phyloP scores from a whole-genome alignment of 2,329 filamentous ascomycete genomes.

The Beauveria medogensis region DNA sequence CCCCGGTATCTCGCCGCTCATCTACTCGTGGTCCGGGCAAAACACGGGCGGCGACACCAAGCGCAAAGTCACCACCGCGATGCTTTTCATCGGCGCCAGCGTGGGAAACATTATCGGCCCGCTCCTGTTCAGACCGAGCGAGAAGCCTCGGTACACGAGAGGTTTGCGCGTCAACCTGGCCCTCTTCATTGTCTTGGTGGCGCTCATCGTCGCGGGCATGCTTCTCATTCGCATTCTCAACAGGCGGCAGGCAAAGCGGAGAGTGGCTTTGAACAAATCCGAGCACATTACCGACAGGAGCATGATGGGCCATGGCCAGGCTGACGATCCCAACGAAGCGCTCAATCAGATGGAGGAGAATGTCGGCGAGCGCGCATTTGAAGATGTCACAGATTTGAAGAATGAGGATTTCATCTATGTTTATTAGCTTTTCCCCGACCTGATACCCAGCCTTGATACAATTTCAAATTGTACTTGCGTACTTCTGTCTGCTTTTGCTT shows the following conservation, averaged over 20 bases:
- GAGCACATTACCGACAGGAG: slow-evolving; percentile 45
- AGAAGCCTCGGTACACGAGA: slow-evolving; percentile 49
- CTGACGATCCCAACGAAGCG: slow-evolving; percentile 18
- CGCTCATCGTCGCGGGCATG: slow-evolving; percentile 32
- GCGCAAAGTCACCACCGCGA: slow-evolving; percentile 53
- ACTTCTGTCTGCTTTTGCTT: background rate
- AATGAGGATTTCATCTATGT: slow-evolving; percentile 58
- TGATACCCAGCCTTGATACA: background rate
- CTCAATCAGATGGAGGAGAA: slow-evolving; percentile 15
- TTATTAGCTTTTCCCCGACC: slow-evolving; percentile 18
- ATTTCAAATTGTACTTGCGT: background rate
- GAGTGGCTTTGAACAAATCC: slow-evolving; percentile 31
- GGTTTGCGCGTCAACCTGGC: slow-evolving; percentile 52
- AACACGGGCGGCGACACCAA: slow-evolving; percentile 61
- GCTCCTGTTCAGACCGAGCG: slow-evolving; percentile 47
- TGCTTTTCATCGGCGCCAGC: slow-evolving; percentile 53
- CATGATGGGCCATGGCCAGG: slow-evolving; percentile 35
- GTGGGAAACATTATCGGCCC: slow-evolving; percentile 59
- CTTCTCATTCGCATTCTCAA: slow-evolving; percentile 40
- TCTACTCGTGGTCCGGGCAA: slow-evolving; percentile 48
- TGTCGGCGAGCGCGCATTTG: slow-evolving; percentile 33
- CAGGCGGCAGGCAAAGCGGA: slow-evolving; percentile 31
- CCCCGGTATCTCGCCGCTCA: slow-evolving; percentile 45
- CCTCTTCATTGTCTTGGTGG: slow-evolving; percentile 48
- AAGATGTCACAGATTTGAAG: slow-evolving; percentile 47